Evolutionary conservation across 2,329 filamentous ascomycete species (phyloP).

Genomic region (Didymella segeticola): DNA sequence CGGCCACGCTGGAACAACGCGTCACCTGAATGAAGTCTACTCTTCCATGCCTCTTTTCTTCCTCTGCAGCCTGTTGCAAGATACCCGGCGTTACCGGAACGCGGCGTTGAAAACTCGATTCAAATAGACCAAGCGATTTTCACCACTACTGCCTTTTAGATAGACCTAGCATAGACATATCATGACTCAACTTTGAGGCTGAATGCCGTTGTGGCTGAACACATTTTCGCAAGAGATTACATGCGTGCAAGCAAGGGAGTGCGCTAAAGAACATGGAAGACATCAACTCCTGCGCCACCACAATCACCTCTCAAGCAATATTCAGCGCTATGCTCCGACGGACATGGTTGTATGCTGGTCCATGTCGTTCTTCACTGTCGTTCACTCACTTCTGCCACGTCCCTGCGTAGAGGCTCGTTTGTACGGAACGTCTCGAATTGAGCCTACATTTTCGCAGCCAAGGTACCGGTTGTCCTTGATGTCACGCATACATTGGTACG

Average conservation of each 20-base stretch:
- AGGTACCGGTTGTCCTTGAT: neutral
- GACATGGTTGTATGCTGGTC: no score
- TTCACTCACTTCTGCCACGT: neutral
- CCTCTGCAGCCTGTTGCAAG: constrained; percentile 16
- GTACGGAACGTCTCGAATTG: neutral
- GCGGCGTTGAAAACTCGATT: constrained; percentile 3
- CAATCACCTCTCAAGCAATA: neutral
- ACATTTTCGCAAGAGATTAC: neutral
- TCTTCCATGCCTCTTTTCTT: neutral
- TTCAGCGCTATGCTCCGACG: neutral
- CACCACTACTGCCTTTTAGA: neutral
- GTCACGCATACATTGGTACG: constrained; percentile 12
- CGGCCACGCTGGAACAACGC: neutral
- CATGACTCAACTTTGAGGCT: neutral
- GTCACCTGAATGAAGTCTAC: neutral
- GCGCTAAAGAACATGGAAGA: neutral
- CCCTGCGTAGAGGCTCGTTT: neutral
- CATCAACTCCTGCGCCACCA: constrained; percentile 3
- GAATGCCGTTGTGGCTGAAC: constrained; percentile 2
- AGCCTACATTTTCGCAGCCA: neutral
- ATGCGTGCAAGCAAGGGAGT: constrained; percentile 9
- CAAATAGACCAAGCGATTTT: neutral
- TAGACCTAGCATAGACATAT: constrained; percentile 6
- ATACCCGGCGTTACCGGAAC: constrained; percentile 14
- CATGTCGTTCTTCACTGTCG: no score